Evolutionary conservation across 345 rosid genomes (phyloP).

Genomic region (Eucalyptus grandis): DNA sequence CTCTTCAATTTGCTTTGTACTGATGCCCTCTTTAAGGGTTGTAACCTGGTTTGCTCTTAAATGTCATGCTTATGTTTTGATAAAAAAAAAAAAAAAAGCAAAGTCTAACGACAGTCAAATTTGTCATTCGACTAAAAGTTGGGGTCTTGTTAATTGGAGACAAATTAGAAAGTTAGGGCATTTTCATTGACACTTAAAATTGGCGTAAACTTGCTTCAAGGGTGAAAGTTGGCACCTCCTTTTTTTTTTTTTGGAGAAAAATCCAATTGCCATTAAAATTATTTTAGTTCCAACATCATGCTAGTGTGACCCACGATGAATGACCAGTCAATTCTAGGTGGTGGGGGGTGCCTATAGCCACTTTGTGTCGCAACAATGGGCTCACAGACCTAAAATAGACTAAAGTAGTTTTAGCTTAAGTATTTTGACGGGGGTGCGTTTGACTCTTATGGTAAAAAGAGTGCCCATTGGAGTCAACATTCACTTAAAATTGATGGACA

Average conservation of each 20-base stretch:
- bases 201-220: background rate
- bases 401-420: background rate
- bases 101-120: background rate
- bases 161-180: background rate
- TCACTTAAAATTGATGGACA: background rate
- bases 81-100: no score
- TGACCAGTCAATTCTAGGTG: background rate
- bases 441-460: background rate
- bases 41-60: no score
- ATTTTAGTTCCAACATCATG: background rate
- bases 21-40: no score
- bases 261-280: background rate
- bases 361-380: background rate
- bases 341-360: background rate
- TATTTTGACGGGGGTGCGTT: background rate
- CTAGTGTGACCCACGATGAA: background rate
- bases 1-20: no score
- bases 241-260: background rate
- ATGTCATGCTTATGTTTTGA: no score
- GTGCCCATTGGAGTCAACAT: background rate
- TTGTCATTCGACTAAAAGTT: background rate
- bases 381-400: background rate
- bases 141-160: background rate
- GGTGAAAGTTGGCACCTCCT: background rate
- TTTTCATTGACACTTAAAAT: background rate